Evolutionary conservation across 176 grass and related monocot species (phyloP).

Genomic region (Puya raimondii): DNA sequence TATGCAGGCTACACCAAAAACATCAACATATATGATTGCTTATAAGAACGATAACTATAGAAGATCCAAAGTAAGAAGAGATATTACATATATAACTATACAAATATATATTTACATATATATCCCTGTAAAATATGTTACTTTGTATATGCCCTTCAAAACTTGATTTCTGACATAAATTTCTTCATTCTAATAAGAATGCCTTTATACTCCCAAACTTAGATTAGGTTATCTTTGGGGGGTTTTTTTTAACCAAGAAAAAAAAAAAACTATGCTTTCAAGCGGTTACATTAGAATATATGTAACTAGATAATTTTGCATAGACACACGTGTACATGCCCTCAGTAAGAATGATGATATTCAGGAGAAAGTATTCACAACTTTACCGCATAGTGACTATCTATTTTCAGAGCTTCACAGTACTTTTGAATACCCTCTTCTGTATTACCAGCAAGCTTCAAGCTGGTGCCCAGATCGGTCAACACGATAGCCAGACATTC

Average conservation of each 20-base stretch:
- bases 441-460: slow-evolving; percentile 88
- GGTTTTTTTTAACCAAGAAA: too few relatives aligned
- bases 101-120: too few relatives aligned
- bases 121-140: too few relatives aligned
- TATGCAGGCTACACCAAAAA: slow-evolving; percentile 71
- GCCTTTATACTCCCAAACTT: too few relatives aligned
- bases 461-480: slow-evolving; percentile 95
- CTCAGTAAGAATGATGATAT: not conserved
- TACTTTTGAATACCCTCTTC: slow-evolving; percentile 98
- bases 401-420: slow-evolving; percentile 82
- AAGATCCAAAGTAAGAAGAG: not conserved
- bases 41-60: not conserved
- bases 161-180: not conserved
- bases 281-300: too few relatives aligned
- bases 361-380: slow-evolving; percentile 3
- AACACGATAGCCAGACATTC: slow-evolving; percentile 93
- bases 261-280: too few relatives aligned
- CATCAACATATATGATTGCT: not conserved
- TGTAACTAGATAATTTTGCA: too few relatives aligned
- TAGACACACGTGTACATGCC: too few relatives aligned
- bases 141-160: not conserved
- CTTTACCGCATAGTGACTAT: slow-evolving; percentile 83
- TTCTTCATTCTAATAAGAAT: too few relatives aligned
- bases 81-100: too few relatives aligned
- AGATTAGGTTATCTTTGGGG: too few relatives aligned